Percentiles rank a stretch among this genome's conserved stretches.
These are phyloP conservation scores for Wickerhamomyces alni DNA, from an alignment of 805 yeast genomes.

Conservation along the genomic window DNA sequence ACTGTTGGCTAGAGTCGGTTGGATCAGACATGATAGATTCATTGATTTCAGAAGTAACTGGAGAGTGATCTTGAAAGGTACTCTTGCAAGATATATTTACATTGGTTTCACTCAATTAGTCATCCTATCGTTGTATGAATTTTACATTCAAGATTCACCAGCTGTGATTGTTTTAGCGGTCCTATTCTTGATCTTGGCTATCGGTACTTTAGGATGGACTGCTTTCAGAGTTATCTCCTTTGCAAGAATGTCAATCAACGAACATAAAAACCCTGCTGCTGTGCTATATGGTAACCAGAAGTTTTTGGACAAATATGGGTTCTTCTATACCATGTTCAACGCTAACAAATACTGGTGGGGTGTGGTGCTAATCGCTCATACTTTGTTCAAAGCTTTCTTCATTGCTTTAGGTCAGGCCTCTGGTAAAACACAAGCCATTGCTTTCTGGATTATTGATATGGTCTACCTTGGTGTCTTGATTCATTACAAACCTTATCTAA, in stretches of 20 bases:
- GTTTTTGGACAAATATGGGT: slow-evolving; percentile 76
- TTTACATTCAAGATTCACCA: slow-evolving; percentile 73
- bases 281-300: slow-evolving; percentile 72
- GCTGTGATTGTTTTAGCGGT: slow-evolving; percentile 83
- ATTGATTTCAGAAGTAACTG: slow-evolving; percentile 49
- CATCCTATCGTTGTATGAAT: slow-evolving; percentile 83
- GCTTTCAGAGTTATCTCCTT: slow-evolving; percentile 55
- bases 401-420: slow-evolving; percentile 74
- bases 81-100: slow-evolving; percentile 68
- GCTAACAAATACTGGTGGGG: slow-evolving; percentile 86
- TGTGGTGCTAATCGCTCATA: slow-evolving; percentile 51
- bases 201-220: slow-evolving; percentile 59
- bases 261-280: slow-evolving; percentile 80
- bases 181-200: slow-evolving; percentile 55
- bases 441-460: slow-evolving; percentile 70
- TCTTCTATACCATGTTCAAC: slow-evolving; percentile 82
- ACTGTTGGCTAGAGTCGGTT: slow-evolving; percentile 40
- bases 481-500: slow-evolving; percentile 67
- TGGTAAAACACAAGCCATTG: slow-evolving; percentile 78
- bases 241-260: slow-evolving; percentile 55
- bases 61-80: slow-evolving; percentile 63
- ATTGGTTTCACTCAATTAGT: slow-evolving; percentile 83
- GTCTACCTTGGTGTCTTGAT: slow-evolving; percentile 60
- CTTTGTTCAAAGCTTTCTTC: slow-evolving; percentile 62
- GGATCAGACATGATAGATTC: slow-evolving; percentile 43